Evolutionary conservation across 208 protist species (phyloP).

Genomic region (Entamoeba histolytica): DNA sequence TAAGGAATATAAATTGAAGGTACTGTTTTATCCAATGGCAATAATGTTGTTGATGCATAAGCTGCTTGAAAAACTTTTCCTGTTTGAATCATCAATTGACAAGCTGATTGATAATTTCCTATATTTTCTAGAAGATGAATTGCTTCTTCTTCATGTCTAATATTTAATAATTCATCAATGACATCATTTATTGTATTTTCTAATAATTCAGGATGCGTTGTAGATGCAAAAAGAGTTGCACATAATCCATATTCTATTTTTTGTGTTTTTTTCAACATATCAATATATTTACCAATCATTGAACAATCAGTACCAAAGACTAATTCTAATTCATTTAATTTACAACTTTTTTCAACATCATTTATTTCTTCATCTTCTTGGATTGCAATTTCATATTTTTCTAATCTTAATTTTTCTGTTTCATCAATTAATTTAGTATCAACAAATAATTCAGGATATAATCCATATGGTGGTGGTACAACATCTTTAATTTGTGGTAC

Average conservation of each 20-base stretch:
- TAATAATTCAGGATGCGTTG: neutral
- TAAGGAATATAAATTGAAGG: neutral
- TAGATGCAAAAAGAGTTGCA: neutral
- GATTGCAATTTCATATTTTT: neutral
- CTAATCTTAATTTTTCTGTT: neutral
- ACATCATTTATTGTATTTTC: neutral
- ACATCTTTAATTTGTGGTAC: neutral
- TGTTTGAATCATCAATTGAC: neutral
- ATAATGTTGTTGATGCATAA: neutral
- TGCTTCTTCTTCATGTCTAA: neutral
- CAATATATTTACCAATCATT: neutral
- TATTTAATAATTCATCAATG: neutral
- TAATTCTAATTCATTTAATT: neutral
- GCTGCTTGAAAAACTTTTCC: neutral
- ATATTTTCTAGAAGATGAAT: neutral
- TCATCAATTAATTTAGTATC: neutral
- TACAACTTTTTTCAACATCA: neutral
- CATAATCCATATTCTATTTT: neutral
- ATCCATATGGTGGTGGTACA: neutral
- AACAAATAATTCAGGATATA: neutral
- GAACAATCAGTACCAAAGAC: neutral
- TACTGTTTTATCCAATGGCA: neutral
- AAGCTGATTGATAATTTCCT: neutral
- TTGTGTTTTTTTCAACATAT: neutral
- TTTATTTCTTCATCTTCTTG: neutral